Evolutionary conservation across 495 filamentous ascomycete genomes (phyloP).

Genomic region (Corynascus novoguineensis): DNA sequence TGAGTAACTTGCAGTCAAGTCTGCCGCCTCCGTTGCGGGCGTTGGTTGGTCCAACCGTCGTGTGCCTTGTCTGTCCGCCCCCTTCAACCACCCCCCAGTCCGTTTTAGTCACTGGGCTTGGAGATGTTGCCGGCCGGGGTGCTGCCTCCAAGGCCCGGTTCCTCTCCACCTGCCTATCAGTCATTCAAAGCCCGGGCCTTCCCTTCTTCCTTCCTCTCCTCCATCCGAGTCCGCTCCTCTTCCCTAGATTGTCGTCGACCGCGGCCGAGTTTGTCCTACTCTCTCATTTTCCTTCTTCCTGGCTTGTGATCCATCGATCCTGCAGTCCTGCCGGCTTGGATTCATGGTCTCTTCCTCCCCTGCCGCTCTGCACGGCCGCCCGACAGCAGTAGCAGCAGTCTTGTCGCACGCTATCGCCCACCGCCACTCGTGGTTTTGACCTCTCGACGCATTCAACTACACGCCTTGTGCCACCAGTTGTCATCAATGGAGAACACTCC

Average conservation of each 20-base stretch:
- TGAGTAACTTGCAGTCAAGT: not conserved
- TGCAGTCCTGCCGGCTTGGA: conserved; percentile 1
- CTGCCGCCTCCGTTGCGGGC: not conserved
- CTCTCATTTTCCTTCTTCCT: not conserved
- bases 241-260: not conserved
- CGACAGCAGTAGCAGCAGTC: conserved; percentile 20
- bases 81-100: not conserved
- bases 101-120: conserved; percentile 5
- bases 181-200: not conserved
- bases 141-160: not conserved
- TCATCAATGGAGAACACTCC: conserved; percentile 37
- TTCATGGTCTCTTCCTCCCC: conserved; percentile 24
- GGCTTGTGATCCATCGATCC: not conserved
- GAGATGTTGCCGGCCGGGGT: conserved; percentile 6
- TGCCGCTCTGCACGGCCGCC: conserved; percentile 23
- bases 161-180: not conserved
- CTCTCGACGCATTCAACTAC: not conserved
- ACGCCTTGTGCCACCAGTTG: not conserved
- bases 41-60: conserved; percentile 3
- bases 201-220: not conserved
- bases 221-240: not conserved
- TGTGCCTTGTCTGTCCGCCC: conserved; percentile 6
- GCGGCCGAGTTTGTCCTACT: not conserved
- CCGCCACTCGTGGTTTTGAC: not conserved
- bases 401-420: not conserved